Conservation (phyloP, 495 filamentous ascomycete species). For the Daldinia decipiens region DNA sequence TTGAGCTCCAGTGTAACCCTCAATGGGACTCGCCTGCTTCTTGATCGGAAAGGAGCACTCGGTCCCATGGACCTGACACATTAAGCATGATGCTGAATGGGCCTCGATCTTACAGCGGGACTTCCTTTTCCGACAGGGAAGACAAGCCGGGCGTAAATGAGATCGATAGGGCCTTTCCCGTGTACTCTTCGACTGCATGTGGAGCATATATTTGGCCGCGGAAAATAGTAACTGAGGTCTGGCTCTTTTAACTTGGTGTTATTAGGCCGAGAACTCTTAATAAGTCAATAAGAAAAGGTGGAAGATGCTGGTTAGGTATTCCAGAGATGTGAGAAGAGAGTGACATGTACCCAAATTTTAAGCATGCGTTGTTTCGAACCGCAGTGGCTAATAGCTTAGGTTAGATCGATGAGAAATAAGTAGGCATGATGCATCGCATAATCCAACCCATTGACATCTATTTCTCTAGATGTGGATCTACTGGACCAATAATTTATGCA, state of each 20-base stretch:
- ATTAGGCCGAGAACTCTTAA: no score
- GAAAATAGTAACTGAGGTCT: background rate
- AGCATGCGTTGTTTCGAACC: background rate
- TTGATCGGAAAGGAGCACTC: background rate
- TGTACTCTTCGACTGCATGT: background rate
- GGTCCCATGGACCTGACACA: background rate
- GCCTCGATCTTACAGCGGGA: slow-evolving; percentile 24
- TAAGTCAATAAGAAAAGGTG: no score
- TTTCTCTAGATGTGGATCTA: background rate
- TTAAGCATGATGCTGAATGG: slow-evolving; percentile 4
- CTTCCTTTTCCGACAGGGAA: slow-evolving; percentile 23
- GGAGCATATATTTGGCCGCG: background rate
- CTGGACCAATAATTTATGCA: background rate
- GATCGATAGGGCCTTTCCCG: slow-evolving; percentile 12
- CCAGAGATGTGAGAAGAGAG: background rate
- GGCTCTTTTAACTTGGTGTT: background rate
- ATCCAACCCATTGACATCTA: background rate
- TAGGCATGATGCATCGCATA: background rate
- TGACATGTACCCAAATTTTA: background rate
- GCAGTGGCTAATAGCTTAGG: background rate
- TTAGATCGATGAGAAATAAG: background rate
- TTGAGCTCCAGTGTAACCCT: background rate
- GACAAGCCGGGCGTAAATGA: slow-evolving; percentile 21
- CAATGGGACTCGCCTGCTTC: background rate
- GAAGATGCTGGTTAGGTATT: background rate